Percentiles rank a stretch among this genome's conserved stretches.
phyloP scores from a whole-genome alignment of 768 basidiomycete genomes.

The Leucosporidium scottii region DNA sequence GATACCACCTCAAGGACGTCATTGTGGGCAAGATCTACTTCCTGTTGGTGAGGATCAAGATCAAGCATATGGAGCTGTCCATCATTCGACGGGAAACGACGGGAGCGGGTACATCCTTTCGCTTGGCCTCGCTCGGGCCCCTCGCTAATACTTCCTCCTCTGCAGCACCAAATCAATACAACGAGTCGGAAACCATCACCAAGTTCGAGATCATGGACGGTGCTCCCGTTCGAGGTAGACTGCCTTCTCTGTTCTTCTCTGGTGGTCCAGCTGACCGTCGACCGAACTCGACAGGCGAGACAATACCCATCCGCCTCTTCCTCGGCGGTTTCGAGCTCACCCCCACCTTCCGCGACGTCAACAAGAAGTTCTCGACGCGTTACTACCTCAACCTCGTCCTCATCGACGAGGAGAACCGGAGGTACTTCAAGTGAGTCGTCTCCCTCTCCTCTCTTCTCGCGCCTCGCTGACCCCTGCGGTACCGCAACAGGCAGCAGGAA shows the following conservation, averaged over 20 bases:
- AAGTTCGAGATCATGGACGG: constrained; percentile 99
- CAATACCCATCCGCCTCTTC: constrained; percentile 95
- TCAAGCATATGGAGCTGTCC: constrained; percentile 98
- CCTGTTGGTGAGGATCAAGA: constrained; percentile 93
- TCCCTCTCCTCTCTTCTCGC: neutral
- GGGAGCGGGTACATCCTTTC: constrained; percentile 50
- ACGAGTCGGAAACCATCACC: constrained; percentile 97
- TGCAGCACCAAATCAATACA: constrained; percentile 91
- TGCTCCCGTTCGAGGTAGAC: constrained; percentile 80
- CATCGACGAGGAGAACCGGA: constrained; percentile 94
- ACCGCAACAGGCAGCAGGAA: constrained; percentile 28
- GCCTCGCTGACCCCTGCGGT: neutral
- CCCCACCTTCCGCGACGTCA: constrained; percentile 96
- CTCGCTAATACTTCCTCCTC: neutral
- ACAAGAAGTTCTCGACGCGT: constrained; percentile 96
- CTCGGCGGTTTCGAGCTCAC: constrained; percentile 97
- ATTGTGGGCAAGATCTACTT: constrained; percentile 99
- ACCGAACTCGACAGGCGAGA: constrained; percentile 62
- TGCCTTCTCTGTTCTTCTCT: neutral
- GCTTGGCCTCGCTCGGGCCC: neutral
- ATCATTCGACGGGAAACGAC: constrained; percentile 97
- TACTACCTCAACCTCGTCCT: constrained; percentile 97
- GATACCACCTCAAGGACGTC: constrained; percentile 97
- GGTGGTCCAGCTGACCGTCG: neutral
- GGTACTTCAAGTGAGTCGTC: constrained; percentile 71